Evolutionary conservation across 2,329 filamentous ascomycete genomes (phyloP).

Genomic region (Pseudogymnoascus sp.): DNA sequence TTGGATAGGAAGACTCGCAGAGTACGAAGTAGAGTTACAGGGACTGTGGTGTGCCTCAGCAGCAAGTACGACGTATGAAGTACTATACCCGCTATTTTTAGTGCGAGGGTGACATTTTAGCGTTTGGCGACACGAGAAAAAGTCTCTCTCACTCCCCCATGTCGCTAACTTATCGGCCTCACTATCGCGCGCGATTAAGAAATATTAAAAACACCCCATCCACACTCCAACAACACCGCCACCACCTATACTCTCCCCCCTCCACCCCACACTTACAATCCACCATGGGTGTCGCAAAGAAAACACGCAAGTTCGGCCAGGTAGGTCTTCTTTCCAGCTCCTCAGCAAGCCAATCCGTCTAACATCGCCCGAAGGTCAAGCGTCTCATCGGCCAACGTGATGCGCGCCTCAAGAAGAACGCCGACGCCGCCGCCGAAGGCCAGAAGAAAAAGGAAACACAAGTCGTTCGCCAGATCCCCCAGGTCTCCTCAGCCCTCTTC

Average conservation of each 20-base stretch:
- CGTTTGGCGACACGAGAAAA: slow-evolving; percentile 5
- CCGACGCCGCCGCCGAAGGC: slow-evolving; percentile 56
- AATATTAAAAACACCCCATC: slow-evolving; percentile 1
- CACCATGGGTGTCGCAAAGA: slow-evolving; percentile 78
- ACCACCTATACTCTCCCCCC: neutral
- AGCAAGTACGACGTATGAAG: neutral
- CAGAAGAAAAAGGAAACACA: slow-evolving; percentile 49
- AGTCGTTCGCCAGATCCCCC: slow-evolving; percentile 67
- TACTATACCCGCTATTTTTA: slow-evolving; percentile 5
- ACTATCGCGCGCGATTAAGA: slow-evolving; percentile 11
- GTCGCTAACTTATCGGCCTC: slow-evolving; percentile 6
- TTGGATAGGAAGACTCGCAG: neutral
- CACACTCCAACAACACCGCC: neutral
- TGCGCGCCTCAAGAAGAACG: slow-evolving; percentile 73
- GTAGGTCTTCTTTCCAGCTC: slow-evolving; percentile 32
- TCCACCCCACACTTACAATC: neutral
- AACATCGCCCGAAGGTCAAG: slow-evolving; percentile 49
- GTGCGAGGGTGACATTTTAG: slow-evolving; percentile 7
- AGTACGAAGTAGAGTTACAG: neutral
- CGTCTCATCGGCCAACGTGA: slow-evolving; percentile 75
- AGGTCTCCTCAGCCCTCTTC: slow-evolving; percentile 77
- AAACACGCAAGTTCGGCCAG: slow-evolving; percentile 81
- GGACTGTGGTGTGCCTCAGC: neutral
- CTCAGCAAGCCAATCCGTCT: slow-evolving; percentile 22
- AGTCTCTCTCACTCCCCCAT: neutral